phyloP scores from a whole-genome alignment of 306 rosid genomes.

The Cercis canadensis region DNA sequence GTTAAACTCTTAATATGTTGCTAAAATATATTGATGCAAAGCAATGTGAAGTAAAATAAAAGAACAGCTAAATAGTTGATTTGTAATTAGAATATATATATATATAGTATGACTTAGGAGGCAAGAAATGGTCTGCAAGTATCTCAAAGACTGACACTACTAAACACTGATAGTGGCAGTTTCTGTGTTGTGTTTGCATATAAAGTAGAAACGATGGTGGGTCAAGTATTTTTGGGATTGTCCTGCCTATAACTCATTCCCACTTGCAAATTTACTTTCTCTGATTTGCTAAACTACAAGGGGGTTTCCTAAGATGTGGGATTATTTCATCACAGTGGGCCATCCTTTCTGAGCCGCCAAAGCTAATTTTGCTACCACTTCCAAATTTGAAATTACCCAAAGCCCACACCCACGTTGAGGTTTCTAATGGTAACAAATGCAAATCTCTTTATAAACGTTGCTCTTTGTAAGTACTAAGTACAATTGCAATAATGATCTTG shows the following conservation, averaged over 20 bases:
- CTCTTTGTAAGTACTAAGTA: neutral
- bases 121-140: slow-evolving; percentile 32
- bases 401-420: slow-evolving; percentile 6
- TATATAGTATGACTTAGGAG: slow-evolving; percentile 31
- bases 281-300: slow-evolving; percentile 21
- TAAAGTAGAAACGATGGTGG: slow-evolving; percentile 30
- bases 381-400: slow-evolving; percentile 14
- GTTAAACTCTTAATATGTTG: too few species aligned
- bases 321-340: slow-evolving; percentile 37
- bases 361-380: slow-evolving; percentile 36
- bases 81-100: slow-evolving; percentile 29
- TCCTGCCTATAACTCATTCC: slow-evolving; percentile 30
- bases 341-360: slow-evolving; percentile 42
- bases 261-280: slow-evolving; percentile 40
- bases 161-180: slow-evolving; percentile 27
- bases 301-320: slow-evolving; percentile 44
- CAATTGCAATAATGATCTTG: neutral
- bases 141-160: slow-evolving; percentile 35
- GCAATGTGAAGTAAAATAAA: too few species aligned
- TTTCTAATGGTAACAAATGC: neutral
- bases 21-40: too few species aligned
- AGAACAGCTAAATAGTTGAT: too few species aligned
- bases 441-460: neutral
- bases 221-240: slow-evolving; percentile 30
- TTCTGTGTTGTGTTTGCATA: slow-evolving; percentile 31